Conservation (phyloP, 2,329 filamentous ascomycete genomes). For the Ophiocordyceps sinensis region DNA sequence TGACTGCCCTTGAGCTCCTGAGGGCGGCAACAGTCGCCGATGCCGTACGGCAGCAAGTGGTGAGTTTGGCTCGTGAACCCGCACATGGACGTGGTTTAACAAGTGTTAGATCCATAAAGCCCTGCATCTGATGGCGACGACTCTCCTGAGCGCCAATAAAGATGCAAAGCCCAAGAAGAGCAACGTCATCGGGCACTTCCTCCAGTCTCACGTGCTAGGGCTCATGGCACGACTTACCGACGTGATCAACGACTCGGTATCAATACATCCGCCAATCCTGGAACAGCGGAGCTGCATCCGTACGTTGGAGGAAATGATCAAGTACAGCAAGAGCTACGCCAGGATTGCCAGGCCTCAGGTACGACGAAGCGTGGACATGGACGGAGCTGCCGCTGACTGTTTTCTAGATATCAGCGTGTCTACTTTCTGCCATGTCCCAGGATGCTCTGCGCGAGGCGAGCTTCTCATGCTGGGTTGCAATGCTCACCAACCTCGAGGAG, state of each 20-base stretch:
- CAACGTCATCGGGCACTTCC: constrained; percentile 55
- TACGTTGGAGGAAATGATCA: constrained; percentile 80
- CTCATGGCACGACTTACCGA: constrained; percentile 75
- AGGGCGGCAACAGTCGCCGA: constrained; percentile 61
- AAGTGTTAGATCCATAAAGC: constrained; percentile 29
- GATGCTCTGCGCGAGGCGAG: constrained; percentile 62
- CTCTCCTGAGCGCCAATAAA: constrained; percentile 24
- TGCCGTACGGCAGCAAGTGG: constrained; percentile 38
- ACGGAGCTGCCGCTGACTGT: background rate
- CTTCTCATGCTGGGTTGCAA: constrained; percentile 70
- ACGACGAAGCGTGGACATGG: constrained; percentile 10
- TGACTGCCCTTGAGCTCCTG: constrained; percentile 67
- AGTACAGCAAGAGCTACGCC: constrained; percentile 56
- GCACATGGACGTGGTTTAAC: constrained; percentile 9
- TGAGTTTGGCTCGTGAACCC: constrained; percentile 22
- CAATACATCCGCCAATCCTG: constrained; percentile 35
- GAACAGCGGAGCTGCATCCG: constrained; percentile 68
- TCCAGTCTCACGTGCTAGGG: constrained; percentile 72
- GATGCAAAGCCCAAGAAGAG: constrained; percentile 31
- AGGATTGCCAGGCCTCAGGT: constrained; percentile 77
- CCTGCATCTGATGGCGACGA: constrained; percentile 29
- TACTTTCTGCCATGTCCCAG: constrained; percentile 69
- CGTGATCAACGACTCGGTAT: constrained; percentile 52
- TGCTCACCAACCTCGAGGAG: constrained; percentile 60
- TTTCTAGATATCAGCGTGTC: constrained; percentile 69